Conservation (phyloP, 2,329 filamentous ascomycete species). For the Colletotrichum gloeosporioides region DNA sequence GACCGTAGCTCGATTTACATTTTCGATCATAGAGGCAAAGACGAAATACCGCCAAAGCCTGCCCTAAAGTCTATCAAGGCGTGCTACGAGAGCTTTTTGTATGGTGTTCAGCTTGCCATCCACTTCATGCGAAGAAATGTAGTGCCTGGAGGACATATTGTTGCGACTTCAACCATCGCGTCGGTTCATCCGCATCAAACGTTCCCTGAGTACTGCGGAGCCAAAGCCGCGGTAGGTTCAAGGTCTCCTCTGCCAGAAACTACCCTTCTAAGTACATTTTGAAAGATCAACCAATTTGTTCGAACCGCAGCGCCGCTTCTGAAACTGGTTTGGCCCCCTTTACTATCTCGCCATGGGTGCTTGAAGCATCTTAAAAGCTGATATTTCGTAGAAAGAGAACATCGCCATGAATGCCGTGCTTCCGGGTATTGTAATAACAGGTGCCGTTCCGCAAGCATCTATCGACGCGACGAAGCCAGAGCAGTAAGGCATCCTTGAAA, state of each 20-base stretch:
- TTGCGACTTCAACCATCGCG: background rate
- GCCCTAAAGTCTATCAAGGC: background rate
- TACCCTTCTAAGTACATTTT: background rate
- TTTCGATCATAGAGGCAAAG: background rate
- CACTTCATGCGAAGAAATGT: background rate
- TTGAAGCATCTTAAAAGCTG: too few relatives aligned
- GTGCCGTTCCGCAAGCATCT: background rate
- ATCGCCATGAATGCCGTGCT: background rate
- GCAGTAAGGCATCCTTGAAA: background rate
- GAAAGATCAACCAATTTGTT: background rate
- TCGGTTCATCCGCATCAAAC: background rate
- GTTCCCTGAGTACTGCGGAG: background rate
- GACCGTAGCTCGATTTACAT: background rate
- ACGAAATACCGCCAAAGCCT: background rate
- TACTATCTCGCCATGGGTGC: background rate
- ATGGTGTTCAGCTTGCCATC: background rate
- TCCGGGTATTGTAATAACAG: background rate
- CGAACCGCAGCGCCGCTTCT: background rate
- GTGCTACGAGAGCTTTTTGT: background rate
- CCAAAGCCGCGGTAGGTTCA: background rate
- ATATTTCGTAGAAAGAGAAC: background rate
- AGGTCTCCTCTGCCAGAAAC: background rate
- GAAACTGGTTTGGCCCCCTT: background rate
- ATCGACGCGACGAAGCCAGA: background rate
- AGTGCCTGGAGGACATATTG: background rate